These are phyloP conservation scores for Ballota nigra DNA, from an alignment of 257 asterid genomes.

Conservation along the genomic window DNA sequence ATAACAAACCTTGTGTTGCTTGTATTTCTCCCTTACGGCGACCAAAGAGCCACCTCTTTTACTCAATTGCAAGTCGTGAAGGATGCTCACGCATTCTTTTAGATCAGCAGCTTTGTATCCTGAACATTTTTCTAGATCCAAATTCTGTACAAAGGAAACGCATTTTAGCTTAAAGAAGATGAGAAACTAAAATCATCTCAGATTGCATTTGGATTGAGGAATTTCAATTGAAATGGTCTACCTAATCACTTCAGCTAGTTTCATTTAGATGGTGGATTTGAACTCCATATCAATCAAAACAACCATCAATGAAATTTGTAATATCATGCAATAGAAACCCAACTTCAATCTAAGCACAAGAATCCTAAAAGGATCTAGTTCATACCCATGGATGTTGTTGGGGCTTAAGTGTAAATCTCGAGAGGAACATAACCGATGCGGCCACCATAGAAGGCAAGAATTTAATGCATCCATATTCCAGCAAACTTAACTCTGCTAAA, in stretches of 20 bases:
- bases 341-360: background rate
- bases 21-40: conserved; percentile 76
- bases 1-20: conserved; percentile 58
- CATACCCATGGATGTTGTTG: conserved; percentile 72
- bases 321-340: background rate
- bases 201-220: too few relatives aligned
- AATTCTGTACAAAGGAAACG: conserved; percentile 28
- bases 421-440: conserved; percentile 67
- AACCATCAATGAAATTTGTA: background rate
- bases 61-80: conserved; percentile 65
- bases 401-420: conserved; percentile 69
- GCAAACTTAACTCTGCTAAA: conserved; percentile 72
- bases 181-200: background rate
- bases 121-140: conserved; percentile 39
- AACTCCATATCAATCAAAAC: background rate
- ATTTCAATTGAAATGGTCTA: too few relatives aligned
- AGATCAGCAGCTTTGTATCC: conserved; percentile 68
- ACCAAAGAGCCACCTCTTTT: conserved; percentile 51
- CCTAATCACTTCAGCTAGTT: background rate
- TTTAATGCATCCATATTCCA: conserved; percentile 68
- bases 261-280: background rate
- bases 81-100: conserved; percentile 59
- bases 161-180: background rate
- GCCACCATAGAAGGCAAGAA: conserved; percentile 85
- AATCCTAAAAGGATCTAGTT: background rate